phyloP scores from a whole-genome alignment of 805 yeast genomes.

The Clavispora fructus region DNA sequence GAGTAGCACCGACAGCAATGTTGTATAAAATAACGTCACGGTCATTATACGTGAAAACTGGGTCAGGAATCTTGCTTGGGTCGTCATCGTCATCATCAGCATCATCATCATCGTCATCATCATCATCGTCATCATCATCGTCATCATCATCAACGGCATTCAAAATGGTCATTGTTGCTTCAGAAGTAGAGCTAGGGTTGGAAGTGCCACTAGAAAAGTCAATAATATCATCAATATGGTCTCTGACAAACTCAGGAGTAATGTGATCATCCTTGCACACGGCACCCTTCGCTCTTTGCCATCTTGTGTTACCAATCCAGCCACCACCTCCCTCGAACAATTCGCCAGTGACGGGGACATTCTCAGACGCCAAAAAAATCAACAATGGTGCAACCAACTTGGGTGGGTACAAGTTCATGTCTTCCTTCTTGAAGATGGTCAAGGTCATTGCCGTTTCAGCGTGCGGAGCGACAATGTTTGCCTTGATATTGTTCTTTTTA shows the following conservation, averaged over 20 bases:
- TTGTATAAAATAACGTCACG: constrained; percentile 80
- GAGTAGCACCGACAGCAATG: constrained; percentile 80
- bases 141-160: constrained; percentile 48
- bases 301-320: constrained; percentile 91
- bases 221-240: constrained; percentile 59
- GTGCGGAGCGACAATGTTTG: constrained; percentile 89
- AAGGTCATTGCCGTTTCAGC: constrained; percentile 97
- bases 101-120: constrained; percentile 30
- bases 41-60: constrained; percentile 53
- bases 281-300: constrained; percentile 89
- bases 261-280: constrained; percentile 51
- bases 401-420: constrained; percentile 80
- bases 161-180: constrained; percentile 75
- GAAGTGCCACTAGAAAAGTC: constrained; percentile 56
- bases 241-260: constrained; percentile 66
- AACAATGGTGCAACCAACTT: constrained; percentile 87
- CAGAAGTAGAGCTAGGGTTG: constrained; percentile 59
- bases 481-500: constrained; percentile 65
- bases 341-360: constrained; percentile 69
- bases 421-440: constrained; percentile 75
- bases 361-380: constrained; percentile 71
- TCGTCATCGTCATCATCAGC: constrained; percentile 34
- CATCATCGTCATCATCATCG: constrained; percentile 33
- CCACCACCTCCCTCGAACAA: constrained; percentile 94
- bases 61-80: constrained; percentile 33